Base-by-base conservation (phyloP, 805 yeast species). In the Starmerella kuoi region DNA sequence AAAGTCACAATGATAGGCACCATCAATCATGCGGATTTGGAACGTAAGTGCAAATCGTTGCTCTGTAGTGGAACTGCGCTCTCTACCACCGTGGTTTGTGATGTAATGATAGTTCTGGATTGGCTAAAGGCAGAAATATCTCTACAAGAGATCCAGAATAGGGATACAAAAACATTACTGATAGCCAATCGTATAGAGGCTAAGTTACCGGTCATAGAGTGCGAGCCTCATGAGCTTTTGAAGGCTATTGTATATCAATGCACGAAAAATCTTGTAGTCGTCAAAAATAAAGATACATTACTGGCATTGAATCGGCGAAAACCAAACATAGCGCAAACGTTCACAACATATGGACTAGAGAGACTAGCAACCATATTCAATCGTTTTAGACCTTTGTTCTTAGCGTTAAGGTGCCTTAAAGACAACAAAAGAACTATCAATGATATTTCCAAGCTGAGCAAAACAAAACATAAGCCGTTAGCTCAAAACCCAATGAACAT, bases 301-400 rank as follows among this genome's bases (percentile, higher is more conserved):
- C 14, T 14, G 9, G 14, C 9, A 25, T 11, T 25, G 12, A 25
- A 25, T 25, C 14, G 9, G 9, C 9, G 28, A 9, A 14, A 14
- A 25, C 11, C 21, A 12, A 14, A 31, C 22, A 17, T 38, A 12
- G 3, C 21, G 7, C 12, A 5, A 7, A 6, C 14, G 3, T 7
- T 30, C 23, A 5, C 6, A 15, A 17, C 22, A 11, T 38, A 38
- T 21, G 27, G 20, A 4, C 5, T 38, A 5, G 31, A 14, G 7
- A 20, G 12, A 25, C 31, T 38, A 3, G 36, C 41, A 12, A 3
- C 28, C 8, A 21, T 38, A 7, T 38, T 38, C 37, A 38, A 38
- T 19, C 41, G 41, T 5, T 31, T 8, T 31, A 38, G 32, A 25
- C 20, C 19, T 9, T 14, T 38, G 3, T 38, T 38, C 17, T n/a